Percentiles rank a stretch among this genome's conserved stretches.
Conservation (phyloP, 108 stramenopile species). For the Cylindrotheca fusiformis region DNA sequence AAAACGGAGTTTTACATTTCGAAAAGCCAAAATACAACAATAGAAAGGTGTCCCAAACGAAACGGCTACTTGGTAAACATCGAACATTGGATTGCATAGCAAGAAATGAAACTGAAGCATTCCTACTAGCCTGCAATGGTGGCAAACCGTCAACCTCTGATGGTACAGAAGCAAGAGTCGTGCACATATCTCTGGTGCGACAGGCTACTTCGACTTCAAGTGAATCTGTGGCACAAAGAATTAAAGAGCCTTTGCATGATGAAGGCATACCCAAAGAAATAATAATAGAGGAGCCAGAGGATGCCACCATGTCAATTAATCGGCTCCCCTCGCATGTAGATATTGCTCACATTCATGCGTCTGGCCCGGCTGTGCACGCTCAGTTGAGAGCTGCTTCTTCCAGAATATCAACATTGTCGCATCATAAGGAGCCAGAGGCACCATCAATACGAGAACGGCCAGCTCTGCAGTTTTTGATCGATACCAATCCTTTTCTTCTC, state of each 20-base stretch:
- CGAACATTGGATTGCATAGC: conserved; percentile 22
- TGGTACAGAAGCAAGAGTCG: neutral
- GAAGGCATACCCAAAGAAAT: neutral
- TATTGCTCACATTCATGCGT: conserved; percentile 30
- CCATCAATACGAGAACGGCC: conserved; percentile 3
- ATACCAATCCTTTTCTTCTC: conserved; percentile 40
- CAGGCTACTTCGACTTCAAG: conserved; percentile 2
- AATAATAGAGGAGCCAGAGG: neutral
- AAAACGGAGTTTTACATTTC: conserved; percentile 46
- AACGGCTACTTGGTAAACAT: conserved; percentile 18
- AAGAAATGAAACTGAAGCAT: conserved; percentile 9
- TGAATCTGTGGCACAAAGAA: neutral
- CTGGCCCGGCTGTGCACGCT: neutral
- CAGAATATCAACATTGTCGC: conserved; percentile 1
- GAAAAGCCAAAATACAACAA: conserved; percentile 19
- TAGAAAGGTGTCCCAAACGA: neutral
- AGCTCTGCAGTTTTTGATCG: conserved; percentile 15
- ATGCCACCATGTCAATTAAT: neutral
- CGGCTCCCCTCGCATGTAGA: conserved; percentile 12
- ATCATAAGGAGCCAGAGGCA: neutral
- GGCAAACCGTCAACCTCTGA: neutral
- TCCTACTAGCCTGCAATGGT: conserved; percentile 21
- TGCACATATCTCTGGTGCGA: conserved; percentile 12
- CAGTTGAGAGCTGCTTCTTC: conserved; percentile 5
- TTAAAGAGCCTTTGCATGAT: neutral